Base-by-base conservation (phyloP, 106 monocot species). In the Acorus gramineus region DNA sequence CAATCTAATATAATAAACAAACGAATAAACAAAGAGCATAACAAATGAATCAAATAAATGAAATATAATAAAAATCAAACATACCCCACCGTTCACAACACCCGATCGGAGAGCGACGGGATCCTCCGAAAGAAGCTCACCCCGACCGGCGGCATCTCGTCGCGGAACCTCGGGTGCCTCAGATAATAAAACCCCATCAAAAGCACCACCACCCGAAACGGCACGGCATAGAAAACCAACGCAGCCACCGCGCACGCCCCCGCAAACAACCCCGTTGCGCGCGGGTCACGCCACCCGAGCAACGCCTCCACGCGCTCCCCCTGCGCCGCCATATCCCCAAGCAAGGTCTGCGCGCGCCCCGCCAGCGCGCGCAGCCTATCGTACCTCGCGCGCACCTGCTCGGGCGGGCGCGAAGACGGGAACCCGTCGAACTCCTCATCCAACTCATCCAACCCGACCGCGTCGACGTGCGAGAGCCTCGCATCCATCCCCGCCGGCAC, bases 391-490 rank as follows among this genome's bases (percentile, higher is more conserved):
- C 83, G 47, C 44, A 94, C 83, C 64, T 74, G 64, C 44, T 89
- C 83, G 3, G 47, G 53, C 2, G 79, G 10, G 14, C 86, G 76
- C 6, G 51, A 3, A 2, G 71, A 79, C 11, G 93, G 89, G 42
- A 81, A 69, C 45, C 71, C 66, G 68, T 94, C 93, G 53, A 94
- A 75, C 57, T 94, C 93, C 74, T 94, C 93, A 61, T 89, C 89
- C 14, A 94, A 74, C 77, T 94, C 93, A 59, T 94, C 93, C 2
- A 70, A 52, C 11, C 83, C 81, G 46, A 94, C 89, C 43, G 64
- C 52, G 49, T 89, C 86, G 10, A 82, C 78, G 48, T 80, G 80
- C 5, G 93, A 94, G 59, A 94, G 68, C 56, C 77, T 46, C 12
- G 86, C 75, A 62, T 94, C 93, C 81, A 81, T 75, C 58, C 76